phyloP scores from a whole-genome alignment of 352 stramenopile genomes.

The Pythium dissimile region DNA sequence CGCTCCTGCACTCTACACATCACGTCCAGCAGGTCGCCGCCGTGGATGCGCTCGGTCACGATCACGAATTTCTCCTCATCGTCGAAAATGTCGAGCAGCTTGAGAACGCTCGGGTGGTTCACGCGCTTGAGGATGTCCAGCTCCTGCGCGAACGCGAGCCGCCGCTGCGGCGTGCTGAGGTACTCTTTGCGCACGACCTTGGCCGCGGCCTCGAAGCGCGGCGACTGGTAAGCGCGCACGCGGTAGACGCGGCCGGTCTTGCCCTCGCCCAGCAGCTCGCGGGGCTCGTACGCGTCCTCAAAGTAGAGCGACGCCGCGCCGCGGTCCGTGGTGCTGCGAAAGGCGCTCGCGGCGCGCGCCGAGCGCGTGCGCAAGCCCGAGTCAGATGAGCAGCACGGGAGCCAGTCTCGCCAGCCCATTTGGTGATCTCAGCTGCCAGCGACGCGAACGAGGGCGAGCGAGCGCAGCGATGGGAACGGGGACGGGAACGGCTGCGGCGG shows the following conservation, averaged over 20 bases:
- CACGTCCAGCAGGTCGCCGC: conserved; percentile 63
- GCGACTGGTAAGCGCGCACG: conserved; percentile 34
- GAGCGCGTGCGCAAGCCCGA: conserved; percentile 2
- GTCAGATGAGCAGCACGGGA: conserved; percentile 4
- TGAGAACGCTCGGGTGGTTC: conserved; percentile 52
- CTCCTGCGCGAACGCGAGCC: conserved; percentile 63
- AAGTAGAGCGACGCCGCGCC: conserved; percentile 29
- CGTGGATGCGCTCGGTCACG: conserved; percentile 58
- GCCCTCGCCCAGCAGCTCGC: conserved; percentile 69
- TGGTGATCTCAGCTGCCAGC: not conserved
- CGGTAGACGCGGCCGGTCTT: conserved; percentile 76
- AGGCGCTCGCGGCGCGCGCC: conserved; percentile 13
- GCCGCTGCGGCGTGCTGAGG: conserved; percentile 59
- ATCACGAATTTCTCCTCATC: conserved; percentile 63
- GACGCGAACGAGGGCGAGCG: not conserved
- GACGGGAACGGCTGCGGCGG: too few species aligned
- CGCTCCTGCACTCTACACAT: conserved; percentile 26
- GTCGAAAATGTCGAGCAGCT: conserved; percentile 64
- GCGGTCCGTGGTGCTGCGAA: conserved; percentile 21
- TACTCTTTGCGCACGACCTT: conserved; percentile 72
- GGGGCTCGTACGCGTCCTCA: conserved; percentile 62
- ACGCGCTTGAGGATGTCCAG: conserved; percentile 55
- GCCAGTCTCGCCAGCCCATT: conserved; percentile 7
- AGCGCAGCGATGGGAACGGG: too few species aligned
- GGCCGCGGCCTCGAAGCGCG: conserved; percentile 51